These are phyloP conservation scores for Pisolithus sp. DNA, from an alignment of 768 basidiomycete species.

Conservation along the genomic window DNA sequence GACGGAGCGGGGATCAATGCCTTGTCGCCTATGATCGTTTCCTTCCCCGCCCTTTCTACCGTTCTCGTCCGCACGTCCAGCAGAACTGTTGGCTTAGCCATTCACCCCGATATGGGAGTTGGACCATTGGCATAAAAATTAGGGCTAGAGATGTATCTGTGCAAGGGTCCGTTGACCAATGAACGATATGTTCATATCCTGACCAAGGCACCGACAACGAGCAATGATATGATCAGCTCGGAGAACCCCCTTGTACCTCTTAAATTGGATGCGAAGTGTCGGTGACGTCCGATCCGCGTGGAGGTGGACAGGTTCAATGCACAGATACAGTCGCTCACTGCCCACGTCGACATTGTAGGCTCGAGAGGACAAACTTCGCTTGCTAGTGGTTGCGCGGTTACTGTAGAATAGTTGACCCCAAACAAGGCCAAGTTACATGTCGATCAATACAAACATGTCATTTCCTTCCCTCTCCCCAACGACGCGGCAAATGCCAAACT, in stretches of 20 bases:
- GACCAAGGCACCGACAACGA: slow-evolving; percentile 12
- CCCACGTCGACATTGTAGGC: slow-evolving; percentile 18
- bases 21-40: slow-evolving; percentile 18
- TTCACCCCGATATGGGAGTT: slow-evolving; percentile 8
- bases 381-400: slow-evolving; percentile 13
- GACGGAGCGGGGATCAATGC: slow-evolving; percentile 13
- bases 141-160: slow-evolving; percentile 10
- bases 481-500: slow-evolving; percentile 30
- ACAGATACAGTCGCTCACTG: slow-evolving; percentile 14
- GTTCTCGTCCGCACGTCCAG: slow-evolving; percentile 9
- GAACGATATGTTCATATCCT: slow-evolving; percentile 19
- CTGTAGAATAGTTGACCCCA: slow-evolving; percentile 8
- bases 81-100: slow-evolving; percentile 14
- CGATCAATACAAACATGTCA: slow-evolving; percentile 14
- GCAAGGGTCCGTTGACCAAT: slow-evolving; percentile 13
- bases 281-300: slow-evolving; percentile 9
- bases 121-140: background rate
- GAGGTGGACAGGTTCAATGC: slow-evolving; percentile 11
- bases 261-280: slow-evolving; percentile 8
- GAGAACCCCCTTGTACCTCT: background rate
- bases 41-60: slow-evolving; percentile 15
- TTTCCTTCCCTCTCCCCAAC: slow-evolving; percentile 42
- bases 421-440: slow-evolving; percentile 6
- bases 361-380: slow-evolving; percentile 13
- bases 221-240: background rate